phyloP scores from a whole-genome alignment of 139 green algal species.

The Tetratostichococcus sp. region DNA sequence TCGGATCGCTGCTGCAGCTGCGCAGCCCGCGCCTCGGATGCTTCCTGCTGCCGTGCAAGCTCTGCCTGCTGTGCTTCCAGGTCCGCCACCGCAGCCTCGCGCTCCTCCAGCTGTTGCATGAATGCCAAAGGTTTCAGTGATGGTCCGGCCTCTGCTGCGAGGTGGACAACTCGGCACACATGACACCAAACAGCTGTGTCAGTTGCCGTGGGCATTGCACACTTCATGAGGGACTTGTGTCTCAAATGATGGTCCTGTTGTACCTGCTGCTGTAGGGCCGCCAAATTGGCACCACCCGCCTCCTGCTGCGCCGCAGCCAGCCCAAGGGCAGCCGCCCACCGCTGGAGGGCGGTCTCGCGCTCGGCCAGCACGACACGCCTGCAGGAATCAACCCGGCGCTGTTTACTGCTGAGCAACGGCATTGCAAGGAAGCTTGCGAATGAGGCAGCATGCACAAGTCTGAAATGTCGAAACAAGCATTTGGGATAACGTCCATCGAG shows the following conservation, averaged over 20 bases:
- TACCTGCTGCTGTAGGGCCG: slow-evolving; percentile 10
- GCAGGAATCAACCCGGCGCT: too few relatives aligned
- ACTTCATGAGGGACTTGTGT: too few relatives aligned
- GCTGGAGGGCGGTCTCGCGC: slow-evolving; percentile 46
- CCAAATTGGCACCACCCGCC: slow-evolving; percentile 1
- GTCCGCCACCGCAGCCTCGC: slow-evolving; percentile 12
- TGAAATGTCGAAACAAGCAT: too few relatives aligned
- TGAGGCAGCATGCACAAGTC: too few relatives aligned
- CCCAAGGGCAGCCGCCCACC: slow-evolving; percentile 40
- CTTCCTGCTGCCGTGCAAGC: slow-evolving; percentile 2
- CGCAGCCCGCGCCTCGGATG: not conserved
- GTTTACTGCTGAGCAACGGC: too few relatives aligned
- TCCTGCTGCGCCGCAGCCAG: slow-evolving; percentile 25
- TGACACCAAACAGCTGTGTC: too few relatives aligned
- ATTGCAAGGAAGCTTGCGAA: too few relatives aligned
- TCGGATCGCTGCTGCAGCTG: slow-evolving; percentile 7
- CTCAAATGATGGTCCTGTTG: too few relatives aligned
- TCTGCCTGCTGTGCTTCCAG: slow-evolving; percentile 6
- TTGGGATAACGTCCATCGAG: too few relatives aligned
- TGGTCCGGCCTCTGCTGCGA: too few relatives aligned
- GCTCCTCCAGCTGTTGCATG: slow-evolving; percentile 10
- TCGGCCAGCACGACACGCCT: slow-evolving; percentile 28
- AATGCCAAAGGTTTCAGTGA: not conserved
- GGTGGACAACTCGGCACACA: too few relatives aligned
- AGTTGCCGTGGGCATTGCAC: too few relatives aligned